These are phyloP conservation scores for Diaporthe amygdali DNA, from an alignment of 2,329 filamentous ascomycete species.

Conservation along the genomic window DNA sequence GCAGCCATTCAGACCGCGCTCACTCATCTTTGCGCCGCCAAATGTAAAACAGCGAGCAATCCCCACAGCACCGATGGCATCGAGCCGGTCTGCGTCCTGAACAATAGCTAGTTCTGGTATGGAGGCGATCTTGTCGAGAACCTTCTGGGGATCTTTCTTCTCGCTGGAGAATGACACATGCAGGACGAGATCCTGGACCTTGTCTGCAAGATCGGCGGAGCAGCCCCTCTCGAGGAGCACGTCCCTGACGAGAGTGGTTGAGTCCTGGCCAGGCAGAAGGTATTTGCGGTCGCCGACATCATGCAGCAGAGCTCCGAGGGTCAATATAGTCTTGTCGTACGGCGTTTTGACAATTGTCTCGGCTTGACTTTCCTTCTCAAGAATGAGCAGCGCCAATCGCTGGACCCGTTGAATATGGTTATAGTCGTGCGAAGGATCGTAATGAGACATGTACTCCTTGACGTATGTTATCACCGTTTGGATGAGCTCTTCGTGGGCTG, in stretches of 20 bases:
- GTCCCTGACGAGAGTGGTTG: constrained; percentile 58
- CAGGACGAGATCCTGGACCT: constrained; percentile 74
- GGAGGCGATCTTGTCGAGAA: constrained; percentile 61
- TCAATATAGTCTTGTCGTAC: constrained; percentile 61
- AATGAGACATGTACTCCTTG: constrained; percentile 73
- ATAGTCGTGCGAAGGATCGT: constrained; percentile 90
- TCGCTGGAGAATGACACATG: constrained; percentile 85
- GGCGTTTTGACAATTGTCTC: constrained; percentile 23
- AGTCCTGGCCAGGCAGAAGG: constrained; percentile 60
- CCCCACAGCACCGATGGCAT: constrained; percentile 87
- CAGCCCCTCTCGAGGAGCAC: constrained; percentile 65
- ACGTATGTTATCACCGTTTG: constrained; percentile 66
- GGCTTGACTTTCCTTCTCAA: constrained; percentile 49
- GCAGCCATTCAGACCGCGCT: constrained; percentile 62
- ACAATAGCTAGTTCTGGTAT: constrained; percentile 83
- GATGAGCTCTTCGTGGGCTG: constrained; percentile 44
- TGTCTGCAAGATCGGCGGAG: constrained; percentile 61
- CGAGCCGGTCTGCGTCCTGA: constrained; percentile 89
- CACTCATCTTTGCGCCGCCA: constrained; percentile 64
- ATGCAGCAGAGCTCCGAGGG: constrained; percentile 78
- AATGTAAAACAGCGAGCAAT: constrained; percentile 81
- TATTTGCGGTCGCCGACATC: constrained; percentile 92
- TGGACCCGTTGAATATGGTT: constrained; percentile 82
- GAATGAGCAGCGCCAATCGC: constrained; percentile 69
- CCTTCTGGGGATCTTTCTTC: constrained; percentile 64